Evolutionary conservation across 441 rosid genomes (phyloP).

Genomic region (Syzygium syzygioides): DNA sequence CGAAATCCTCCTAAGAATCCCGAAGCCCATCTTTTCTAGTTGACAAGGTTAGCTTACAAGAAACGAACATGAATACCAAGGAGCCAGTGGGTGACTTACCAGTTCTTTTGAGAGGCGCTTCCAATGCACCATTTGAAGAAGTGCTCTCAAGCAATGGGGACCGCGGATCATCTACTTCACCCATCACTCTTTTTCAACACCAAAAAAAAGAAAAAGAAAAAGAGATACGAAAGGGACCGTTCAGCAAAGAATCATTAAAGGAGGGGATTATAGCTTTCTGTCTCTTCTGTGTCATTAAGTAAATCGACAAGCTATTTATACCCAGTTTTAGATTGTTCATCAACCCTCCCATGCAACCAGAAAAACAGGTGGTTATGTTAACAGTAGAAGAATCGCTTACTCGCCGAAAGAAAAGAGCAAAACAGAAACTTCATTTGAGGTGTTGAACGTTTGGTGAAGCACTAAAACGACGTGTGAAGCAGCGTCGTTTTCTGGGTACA

Average conservation of each 20-base stretch:
- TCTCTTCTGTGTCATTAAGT: neutral
- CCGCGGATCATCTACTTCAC: slow-evolving; percentile 13
- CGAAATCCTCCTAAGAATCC: neutral
- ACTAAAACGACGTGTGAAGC: neutral
- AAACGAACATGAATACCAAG: neutral
- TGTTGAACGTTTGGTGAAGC: neutral
- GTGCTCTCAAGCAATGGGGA: slow-evolving; percentile 11
- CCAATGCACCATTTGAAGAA: neutral
- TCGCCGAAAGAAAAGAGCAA: neutral
- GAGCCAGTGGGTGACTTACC: slow-evolving; percentile 9
- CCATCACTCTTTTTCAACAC: slow-evolving; percentile 8
- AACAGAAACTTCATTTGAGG: neutral
- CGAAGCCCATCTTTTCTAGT: neutral
- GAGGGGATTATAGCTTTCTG: neutral
- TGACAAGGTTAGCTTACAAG: neutral
- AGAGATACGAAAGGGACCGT: neutral
- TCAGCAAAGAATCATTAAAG: neutral
- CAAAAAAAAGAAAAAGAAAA: neutral
- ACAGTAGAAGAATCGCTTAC: neutral
- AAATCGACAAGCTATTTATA: neutral
- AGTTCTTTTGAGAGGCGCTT: slow-evolving; percentile 17
- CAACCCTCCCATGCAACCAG: neutral
- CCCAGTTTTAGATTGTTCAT: neutral
- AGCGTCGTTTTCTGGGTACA: neutral
- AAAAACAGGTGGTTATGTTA: neutral